A percentile compares a stretch with the other conserved stretches of the same genome.
Evolutionary conservation across 2,329 filamentous ascomycete genomes (phyloP).

Genomic region (Calonectria hawksworthii): DNA sequence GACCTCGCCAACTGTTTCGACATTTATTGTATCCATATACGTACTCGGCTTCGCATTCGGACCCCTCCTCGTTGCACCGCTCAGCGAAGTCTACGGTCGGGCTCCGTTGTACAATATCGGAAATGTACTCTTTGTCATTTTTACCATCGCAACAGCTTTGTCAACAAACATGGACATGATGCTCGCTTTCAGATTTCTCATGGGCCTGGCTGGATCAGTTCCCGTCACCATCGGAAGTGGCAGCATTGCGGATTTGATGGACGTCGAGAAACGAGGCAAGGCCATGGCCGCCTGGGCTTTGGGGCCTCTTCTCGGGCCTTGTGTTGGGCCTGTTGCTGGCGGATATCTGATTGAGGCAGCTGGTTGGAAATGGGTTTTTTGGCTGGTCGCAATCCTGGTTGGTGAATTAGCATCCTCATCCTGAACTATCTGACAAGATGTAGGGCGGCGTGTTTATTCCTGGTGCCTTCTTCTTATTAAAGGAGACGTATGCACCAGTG

Average conservation of each 20-base stretch:
- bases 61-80: constrained; percentile 73
- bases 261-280: constrained; percentile 69
- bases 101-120: constrained; percentile 50
- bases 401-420: background rate
- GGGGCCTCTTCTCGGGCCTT: constrained; percentile 71
- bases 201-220: constrained; percentile 71
- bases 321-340: constrained; percentile 64
- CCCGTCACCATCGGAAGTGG: constrained; percentile 78
- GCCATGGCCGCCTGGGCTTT: constrained; percentile 76
- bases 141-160: constrained; percentile 56
- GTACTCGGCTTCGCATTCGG: constrained; percentile 69
- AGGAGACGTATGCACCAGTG: no score
- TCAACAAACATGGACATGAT: constrained; percentile 74
- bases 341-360: constrained; percentile 56
- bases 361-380: constrained; percentile 65
- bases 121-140: constrained; percentile 69
- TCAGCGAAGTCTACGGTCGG: constrained; percentile 73
- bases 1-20: constrained; percentile 52
- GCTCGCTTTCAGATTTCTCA: constrained; percentile 73
- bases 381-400: constrained; percentile 48
- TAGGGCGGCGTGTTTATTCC: no score
- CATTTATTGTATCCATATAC: constrained; percentile 61
- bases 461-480: no score
- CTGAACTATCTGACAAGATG: no score
- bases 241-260: constrained; percentile 75